Base-by-base conservation (phyloP, 192 early-diverging fungal genomes). In the Coemansia brasiliensis region DNA sequence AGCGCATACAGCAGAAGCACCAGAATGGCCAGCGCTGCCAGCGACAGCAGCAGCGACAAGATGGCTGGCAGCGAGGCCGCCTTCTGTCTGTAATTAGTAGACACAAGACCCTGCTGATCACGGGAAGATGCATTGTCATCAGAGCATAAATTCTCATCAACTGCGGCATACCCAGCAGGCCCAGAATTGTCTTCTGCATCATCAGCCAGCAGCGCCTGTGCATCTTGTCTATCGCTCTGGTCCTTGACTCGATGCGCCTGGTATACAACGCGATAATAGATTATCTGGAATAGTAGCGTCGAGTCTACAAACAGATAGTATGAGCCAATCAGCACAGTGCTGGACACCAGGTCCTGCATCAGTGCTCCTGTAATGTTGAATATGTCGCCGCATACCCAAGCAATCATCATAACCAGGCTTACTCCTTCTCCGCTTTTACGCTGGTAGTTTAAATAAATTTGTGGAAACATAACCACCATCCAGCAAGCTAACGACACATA, bases 401-500 rank as follows among this genome's bases (percentile, higher is more conserved):
- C 84, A 25, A 85, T 59, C 52, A 90, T 73, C 68, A 92, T 92
- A 4, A 68, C 54, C 46, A 89, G 57, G 21, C 88, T 91, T 10
- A 94, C 66, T 15, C 87, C 88, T 48, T 89, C 87, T 35, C 89
- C 88, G 65, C 83, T 88, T 61, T 90, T 86, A 24, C 87, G 80
- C 64, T 70, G 65, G 77, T 91, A 92, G 76, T 92, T 94, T 57
- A 85, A 80, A 59, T 72, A 87, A 25, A 94, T 73, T 80, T 94
- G 90, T 15, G 92, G 92, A 40, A 86, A 82, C 79, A 89, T 90
- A 51, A 93, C 91, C 6, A 90, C 81, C 29, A 93, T 68, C 91
- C 91, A 93, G 65, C 90, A 88, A 5, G 53, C 64, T 22, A 90
- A 84, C 29, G 87, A 90, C 12, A 89, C 37, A 52, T 86, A 87